Conservation (phyloP, 805 yeast genomes). For the Yamadazyma tumulicola region DNA sequence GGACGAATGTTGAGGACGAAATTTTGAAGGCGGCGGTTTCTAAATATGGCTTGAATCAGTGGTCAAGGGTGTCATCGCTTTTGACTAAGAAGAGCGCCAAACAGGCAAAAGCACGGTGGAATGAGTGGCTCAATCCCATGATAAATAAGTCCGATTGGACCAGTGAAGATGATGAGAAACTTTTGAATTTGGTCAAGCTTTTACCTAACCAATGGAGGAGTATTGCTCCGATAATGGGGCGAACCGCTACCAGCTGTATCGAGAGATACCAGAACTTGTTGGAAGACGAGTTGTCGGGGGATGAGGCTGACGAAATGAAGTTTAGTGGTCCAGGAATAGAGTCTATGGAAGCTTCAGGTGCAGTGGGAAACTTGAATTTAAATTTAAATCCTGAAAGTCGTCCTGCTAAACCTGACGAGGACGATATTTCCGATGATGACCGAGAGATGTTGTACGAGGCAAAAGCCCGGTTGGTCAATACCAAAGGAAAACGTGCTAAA, state of each 20-base stretch:
- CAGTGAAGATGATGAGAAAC: constrained; percentile 68
- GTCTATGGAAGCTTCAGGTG: constrained; percentile 41
- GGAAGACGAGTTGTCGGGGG: constrained; percentile 25
- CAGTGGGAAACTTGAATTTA: constrained; percentile 59
- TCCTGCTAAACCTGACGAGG: constrained; percentile 79
- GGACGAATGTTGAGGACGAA: constrained; percentile 87
- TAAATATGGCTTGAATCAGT: constrained; percentile 90
- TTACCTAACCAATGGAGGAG: constrained; percentile 95
- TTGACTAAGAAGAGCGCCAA: constrained; percentile 81
- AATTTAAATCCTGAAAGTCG: constrained; percentile 71
- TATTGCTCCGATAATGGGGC: constrained; percentile 73
- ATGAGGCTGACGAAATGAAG: constrained; percentile 24
- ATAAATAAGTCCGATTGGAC: constrained; percentile 68
- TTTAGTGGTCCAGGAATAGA: constrained; percentile 54
- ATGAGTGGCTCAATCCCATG: constrained; percentile 77
- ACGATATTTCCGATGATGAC: constrained; percentile 82
- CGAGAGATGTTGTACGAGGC: constrained; percentile 94
- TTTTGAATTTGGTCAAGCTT: constrained; percentile 61
- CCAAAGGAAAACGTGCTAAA: constrained; percentile 93
- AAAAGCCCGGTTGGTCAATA: constrained; percentile 82
- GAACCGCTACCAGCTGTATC: constrained; percentile 84
- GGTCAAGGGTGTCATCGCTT: constrained; percentile 90
- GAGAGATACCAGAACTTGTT: constrained; percentile 77
- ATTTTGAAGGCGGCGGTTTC: constrained; percentile 86
- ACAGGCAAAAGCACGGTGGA: constrained; percentile 93